Evolutionary conservation across 2,329 filamentous ascomycete genomes (phyloP).

Genomic region (Penicillium vulpinum): DNA sequence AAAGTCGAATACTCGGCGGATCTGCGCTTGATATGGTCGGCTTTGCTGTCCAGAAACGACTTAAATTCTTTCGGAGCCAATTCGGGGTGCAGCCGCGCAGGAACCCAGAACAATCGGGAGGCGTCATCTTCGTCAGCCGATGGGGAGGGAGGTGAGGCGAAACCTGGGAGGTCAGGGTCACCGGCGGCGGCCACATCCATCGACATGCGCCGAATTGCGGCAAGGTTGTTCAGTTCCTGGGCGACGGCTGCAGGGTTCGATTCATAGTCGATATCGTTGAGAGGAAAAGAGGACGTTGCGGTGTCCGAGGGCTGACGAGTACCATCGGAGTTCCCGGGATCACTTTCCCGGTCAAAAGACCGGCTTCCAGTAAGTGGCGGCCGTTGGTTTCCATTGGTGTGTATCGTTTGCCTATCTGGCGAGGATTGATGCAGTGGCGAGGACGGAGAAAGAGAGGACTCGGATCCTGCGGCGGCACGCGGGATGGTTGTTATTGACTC

Average conservation of each 20-base stretch:
- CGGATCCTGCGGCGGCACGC: constrained; percentile 29
- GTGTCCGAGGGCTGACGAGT: constrained; percentile 55
- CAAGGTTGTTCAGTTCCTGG: constrained; percentile 87
- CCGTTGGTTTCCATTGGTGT: constrained; percentile 37
- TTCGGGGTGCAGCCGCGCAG: constrained; percentile 89
- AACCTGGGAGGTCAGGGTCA: constrained; percentile 57
- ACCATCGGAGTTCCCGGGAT: constrained; percentile 57
- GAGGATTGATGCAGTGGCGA: constrained; percentile 35
- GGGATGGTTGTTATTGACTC: constrained; percentile 47
- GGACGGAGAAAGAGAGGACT: constrained; percentile 30
- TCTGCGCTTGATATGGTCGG: constrained; percentile 82
- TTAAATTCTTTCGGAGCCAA: constrained; percentile 95
- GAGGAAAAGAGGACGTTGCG: constrained; percentile 64
- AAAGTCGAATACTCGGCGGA: constrained; percentile 69
- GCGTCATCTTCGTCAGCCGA: constrained; percentile 76
- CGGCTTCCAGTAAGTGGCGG: constrained; percentile 26
- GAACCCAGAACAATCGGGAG: constrained; percentile 90
- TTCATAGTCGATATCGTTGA: constrained; percentile 86
- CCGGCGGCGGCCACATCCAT: constrained; percentile 76
- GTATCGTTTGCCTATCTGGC: constrained; percentile 31
- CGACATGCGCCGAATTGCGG: constrained; percentile 86
- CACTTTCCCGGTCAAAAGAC: constrained; percentile 45
- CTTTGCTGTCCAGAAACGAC: constrained; percentile 89
- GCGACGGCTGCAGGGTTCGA: constrained; percentile 85
- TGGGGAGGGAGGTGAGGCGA: constrained; percentile 45